Evolutionary conservation across 257 asterid genomes (phyloP), one percentile per base, ranked within the genome.

Genomic region (Ajuga chamaepitys): DNA sequence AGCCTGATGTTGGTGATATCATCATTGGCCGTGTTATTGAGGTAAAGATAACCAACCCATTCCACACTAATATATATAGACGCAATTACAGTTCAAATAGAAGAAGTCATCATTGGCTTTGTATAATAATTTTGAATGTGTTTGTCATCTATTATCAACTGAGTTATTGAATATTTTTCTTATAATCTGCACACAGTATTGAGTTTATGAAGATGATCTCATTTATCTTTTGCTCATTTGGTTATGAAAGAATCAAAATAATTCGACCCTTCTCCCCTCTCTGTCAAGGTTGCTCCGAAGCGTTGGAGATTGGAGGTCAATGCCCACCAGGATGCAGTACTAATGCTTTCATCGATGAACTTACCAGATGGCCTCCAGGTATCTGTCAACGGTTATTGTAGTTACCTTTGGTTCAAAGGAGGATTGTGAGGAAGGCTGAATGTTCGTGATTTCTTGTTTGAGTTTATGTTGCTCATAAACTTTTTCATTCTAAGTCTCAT

Each of bases 291-390:
- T 77, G 95, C 95, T 41, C 92, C 92, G 7, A 93, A 93, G 83
- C 89, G 99, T 46, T 89, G 97, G 99, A 89, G 83, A 76, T 67
- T 89, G 85, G 97, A 89, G 81, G 83, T 93, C 71, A 89, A 93
- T 77, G 88, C 82, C 70, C 84, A 84, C 77, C 97, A 86, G 81
- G 95, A 84, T 72, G 99, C 99, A 0, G 95, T 89, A 14, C 81
- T 93, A 74, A 89, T 89, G 99, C 92, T 89, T 81, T 93, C 99
- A 42, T 89, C 96, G 0, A 87, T 93, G 96, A 87, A 85, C 79
- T 82, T 93, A 59, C 99, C 97, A 9, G 97, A 93, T 71, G 99
- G 99, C 58, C 82, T 93, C 73, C 97, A 93, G 97, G 99, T 89
- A 77, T 70, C 47, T 56, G 11, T 35, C 52, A 18, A 2, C 53